Conservation (phyloP, 495 filamentous ascomycete species). For the Baudoinia panamericana region DNA sequence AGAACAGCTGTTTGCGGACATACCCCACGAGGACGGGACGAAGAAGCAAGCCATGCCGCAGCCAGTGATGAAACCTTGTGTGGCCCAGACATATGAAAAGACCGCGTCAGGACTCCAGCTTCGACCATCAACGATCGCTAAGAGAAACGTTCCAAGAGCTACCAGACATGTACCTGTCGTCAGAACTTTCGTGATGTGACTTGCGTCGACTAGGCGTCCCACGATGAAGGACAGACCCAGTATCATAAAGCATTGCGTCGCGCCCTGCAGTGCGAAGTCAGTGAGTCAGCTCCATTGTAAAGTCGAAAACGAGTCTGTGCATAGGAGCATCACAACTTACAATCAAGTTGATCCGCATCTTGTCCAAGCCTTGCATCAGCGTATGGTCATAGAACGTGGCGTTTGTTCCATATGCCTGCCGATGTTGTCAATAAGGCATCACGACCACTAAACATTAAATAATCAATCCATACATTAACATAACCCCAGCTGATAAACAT, state of each 20-base stretch:
- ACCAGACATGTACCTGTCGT: constrained; percentile 26
- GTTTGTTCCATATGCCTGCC: constrained; percentile 33
- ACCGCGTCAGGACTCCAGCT: constrained; percentile 18
- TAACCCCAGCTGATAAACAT: constrained; percentile 36
- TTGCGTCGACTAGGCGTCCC: constrained; percentile 33
- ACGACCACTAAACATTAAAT: not conserved
- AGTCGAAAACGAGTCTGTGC: constrained; percentile 26
- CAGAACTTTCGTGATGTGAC: constrained; percentile 24
- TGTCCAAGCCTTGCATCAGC: constrained; percentile 22
- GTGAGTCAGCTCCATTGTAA: not conserved
- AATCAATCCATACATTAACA: not conserved
- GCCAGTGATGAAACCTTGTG: constrained; percentile 31
- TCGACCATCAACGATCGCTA: constrained; percentile 23
- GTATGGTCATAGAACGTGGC: constrained; percentile 30
- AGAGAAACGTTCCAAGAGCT: constrained; percentile 27
- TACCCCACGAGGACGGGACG: constrained; percentile 34
- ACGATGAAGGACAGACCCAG: constrained; percentile 29
- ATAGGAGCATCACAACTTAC: no score
- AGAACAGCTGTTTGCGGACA: not conserved
- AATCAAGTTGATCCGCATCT: constrained; percentile 30
- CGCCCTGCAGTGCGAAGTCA: no score
- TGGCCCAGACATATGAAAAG: constrained; percentile 28
- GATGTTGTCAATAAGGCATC: not conserved
- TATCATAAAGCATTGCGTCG: constrained; percentile 14
- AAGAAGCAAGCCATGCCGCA: constrained; percentile 37